phyloP scores from a whole-genome alignment of 495 filamentous ascomycete genomes.

The Trichoderma virens region DNA sequence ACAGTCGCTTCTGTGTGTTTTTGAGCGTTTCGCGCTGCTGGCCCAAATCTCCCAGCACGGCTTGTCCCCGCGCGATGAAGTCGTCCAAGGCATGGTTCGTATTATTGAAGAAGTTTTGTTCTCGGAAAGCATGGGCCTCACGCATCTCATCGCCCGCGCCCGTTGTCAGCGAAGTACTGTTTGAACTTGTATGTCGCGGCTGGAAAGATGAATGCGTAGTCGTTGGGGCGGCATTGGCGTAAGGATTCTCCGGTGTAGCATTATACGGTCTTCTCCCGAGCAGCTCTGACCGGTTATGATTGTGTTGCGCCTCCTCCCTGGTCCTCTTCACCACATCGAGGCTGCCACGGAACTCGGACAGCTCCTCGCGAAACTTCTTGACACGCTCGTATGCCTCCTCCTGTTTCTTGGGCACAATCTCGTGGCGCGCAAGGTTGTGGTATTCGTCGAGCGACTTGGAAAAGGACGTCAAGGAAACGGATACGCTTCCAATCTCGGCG shows the following conservation, averaged over 20 bases:
- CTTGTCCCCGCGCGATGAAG: slow-evolving; percentile 82
- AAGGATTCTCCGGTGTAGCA: slow-evolving; percentile 91
- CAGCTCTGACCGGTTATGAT: slow-evolving; percentile 73
- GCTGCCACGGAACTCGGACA: slow-evolving; percentile 67
- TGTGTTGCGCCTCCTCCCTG: slow-evolving; percentile 64
- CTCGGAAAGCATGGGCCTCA: slow-evolving; percentile 78
- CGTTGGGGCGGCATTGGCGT: slow-evolving; percentile 50
- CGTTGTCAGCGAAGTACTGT: slow-evolving; percentile 45
- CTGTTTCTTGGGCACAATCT: slow-evolving; percentile 79
- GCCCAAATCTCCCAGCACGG: slow-evolving; percentile 80
- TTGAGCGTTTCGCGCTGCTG: slow-evolving; percentile 93
- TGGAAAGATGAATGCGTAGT: slow-evolving; percentile 13
- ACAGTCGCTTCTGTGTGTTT: slow-evolving; percentile 81
- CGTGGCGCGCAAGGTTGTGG: slow-evolving; percentile 71
- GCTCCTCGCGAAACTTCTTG: slow-evolving; percentile 75
- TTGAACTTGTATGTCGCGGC: slow-evolving; percentile 20
- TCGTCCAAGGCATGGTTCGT: slow-evolving; percentile 84
- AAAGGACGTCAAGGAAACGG: slow-evolving; percentile 80
- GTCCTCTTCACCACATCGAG: slow-evolving; percentile 70
- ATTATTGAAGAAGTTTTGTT: slow-evolving; percentile 75
- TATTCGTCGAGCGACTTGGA: slow-evolving; percentile 93
- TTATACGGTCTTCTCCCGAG: slow-evolving; percentile 85
- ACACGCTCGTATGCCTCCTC: slow-evolving; percentile 83
- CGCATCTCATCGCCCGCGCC: slow-evolving; percentile 52
- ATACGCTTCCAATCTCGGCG: slow-evolving; percentile 39